phyloP scores from a whole-genome alignment of 208 protist species.

The Trichomonas tenax region DNA sequence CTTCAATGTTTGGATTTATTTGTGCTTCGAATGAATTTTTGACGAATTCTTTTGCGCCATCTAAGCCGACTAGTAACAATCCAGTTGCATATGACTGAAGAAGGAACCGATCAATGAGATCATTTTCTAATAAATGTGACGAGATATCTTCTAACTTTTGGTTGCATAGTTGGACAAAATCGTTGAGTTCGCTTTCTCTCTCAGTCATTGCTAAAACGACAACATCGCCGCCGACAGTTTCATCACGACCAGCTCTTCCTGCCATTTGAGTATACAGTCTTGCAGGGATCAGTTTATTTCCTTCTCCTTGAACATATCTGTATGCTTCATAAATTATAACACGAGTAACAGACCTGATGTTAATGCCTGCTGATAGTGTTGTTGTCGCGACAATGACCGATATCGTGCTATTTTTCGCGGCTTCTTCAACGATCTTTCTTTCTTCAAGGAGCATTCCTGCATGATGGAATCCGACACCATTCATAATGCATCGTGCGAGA shows the following conservation, averaged over 20 bases:
- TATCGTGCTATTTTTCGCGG: background rate
- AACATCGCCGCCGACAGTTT: background rate
- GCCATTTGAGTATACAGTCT: background rate
- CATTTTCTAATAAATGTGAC: background rate
- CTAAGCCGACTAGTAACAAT: background rate
- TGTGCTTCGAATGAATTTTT: background rate
- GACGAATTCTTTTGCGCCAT: background rate
- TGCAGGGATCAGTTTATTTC: background rate
- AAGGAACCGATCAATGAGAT: background rate
- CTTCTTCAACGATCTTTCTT: background rate
- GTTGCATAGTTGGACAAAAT: background rate
- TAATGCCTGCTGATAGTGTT: background rate
- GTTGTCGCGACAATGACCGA: conserved; percentile 8
- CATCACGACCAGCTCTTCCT: background rate
- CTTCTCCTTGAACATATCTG: background rate
- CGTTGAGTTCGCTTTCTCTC: background rate
- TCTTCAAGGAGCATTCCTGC: background rate
- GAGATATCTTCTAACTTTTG: background rate
- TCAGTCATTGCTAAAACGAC: background rate
- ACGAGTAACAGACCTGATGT: background rate
- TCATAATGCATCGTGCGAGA: background rate
- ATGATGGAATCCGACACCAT: background rate
- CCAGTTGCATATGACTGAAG: background rate
- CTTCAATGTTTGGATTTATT: background rate
- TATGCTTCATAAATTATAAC: background rate